phyloP scores from a whole-genome alignment of 2,329 filamentous ascomycete genomes.

The Colletotrichum gloeosporioides region DNA sequence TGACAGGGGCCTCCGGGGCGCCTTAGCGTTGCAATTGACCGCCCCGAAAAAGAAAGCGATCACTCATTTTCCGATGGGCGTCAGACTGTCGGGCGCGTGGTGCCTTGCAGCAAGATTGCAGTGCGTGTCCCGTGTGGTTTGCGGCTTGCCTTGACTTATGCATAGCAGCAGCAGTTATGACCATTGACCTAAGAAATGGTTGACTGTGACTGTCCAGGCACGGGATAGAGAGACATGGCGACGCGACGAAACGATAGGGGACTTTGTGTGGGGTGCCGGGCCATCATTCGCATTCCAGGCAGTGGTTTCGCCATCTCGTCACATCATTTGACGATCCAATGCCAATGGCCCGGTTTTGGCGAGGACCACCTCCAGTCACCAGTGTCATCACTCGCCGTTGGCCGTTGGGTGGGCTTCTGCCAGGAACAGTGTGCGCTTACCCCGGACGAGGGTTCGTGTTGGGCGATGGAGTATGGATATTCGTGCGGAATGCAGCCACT shows the following conservation, averaged over 20 bases:
- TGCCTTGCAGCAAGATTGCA: constrained; percentile 12
- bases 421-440: neutral
- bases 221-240: neutral
- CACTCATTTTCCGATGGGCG: neutral
- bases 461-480: neutral
- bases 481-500: constrained; percentile 17
- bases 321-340: neutral
- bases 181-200: neutral
- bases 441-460: constrained; percentile 20
- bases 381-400: neutral
- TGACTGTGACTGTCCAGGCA: neutral
- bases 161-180: neutral
- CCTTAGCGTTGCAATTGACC: constrained; percentile 7
- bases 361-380: neutral
- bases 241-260: neutral
- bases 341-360: neutral
- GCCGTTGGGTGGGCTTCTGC: constrained; percentile 5
- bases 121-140: neutral
- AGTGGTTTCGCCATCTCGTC: neutral
- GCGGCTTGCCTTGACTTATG: neutral
- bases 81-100: neutral
- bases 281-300: constrained; percentile 4
- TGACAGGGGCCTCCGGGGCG: constrained; percentile 4
- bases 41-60: neutral
- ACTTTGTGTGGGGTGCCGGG: neutral